Evolutionary conservation across 225 moss, liverwort and hornwort genomes (phyloP), one percentile per base, ranked within the genome.

Genomic region (Pleurozium schreberi): DNA sequence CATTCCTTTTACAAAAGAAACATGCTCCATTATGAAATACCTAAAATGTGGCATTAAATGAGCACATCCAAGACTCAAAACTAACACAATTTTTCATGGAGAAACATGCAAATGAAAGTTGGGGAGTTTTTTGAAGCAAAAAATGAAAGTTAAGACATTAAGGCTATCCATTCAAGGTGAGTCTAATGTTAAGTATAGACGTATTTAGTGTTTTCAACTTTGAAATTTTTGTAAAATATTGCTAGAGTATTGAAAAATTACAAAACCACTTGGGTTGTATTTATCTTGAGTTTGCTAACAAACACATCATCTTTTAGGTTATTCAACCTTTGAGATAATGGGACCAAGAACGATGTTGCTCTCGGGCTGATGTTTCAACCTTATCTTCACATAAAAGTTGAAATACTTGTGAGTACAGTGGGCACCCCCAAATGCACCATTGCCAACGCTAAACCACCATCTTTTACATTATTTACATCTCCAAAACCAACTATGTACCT

Each of bases 161-260:
- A 33, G 2, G 1, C 3, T 50, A 21, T 75, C 2, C 13, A 52
- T 50, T 52, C 21, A 34, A 34, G 7, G 50, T 22, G 4, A 33
- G 13, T 75, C 2, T 18, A 10, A 2, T 18, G 2, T 74, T 11
- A 0, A 6, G 11, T 3, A 18, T 30, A 75, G 49, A 1, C 45
- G 33, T 19, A 36, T 4, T 12, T 12, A 20, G n/a, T 20, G 13
- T 34, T 50, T 8, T 34, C 8, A 21, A 50, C 34, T 50, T 50
- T 52, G 8, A 22, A 22, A 52, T 52, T 76, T n/a, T 22, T 52
- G 0, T 52, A 34, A 36, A 52, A 52, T 34, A 76, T 9, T 52
- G 34, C 0, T 49, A 14, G 0, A 76, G 0, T 52, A 9, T 14
- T 0, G 0, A 0, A 52, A 36, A 76, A 53, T 14, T 53, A 22